Percentiles rank a stretch among this genome's conserved stretches.
Conservation (phyloP, 495 filamentous ascomycete genomes). For the Tuber microsphaerosporum region DNA sequence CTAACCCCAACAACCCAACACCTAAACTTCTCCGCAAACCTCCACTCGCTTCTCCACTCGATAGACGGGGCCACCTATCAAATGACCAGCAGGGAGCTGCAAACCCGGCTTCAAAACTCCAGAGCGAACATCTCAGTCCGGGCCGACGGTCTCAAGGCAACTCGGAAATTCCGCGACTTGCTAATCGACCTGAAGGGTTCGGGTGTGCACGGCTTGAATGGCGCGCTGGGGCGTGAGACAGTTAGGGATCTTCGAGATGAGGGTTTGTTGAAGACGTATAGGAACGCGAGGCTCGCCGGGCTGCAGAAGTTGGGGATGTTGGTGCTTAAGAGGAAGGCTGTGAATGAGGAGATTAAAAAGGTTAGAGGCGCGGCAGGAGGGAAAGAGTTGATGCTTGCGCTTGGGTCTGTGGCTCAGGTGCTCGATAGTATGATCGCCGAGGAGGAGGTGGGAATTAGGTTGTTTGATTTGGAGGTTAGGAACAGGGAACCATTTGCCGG, state of each 20-base stretch:
- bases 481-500: not conserved
- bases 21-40: not conserved
- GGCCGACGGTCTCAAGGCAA: not conserved
- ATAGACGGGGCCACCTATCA: not conserved
- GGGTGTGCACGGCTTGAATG: not conserved
- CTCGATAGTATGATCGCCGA: not conserved
- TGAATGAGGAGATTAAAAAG: conserved; percentile 19
- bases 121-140: not conserved
- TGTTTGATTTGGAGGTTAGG: not conserved
- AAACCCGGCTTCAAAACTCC: not conserved
- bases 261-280: not conserved
- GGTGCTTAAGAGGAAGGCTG: conserved; percentile 26
- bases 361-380: not conserved
- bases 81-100: not conserved
- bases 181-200: not conserved
- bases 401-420: not conserved
- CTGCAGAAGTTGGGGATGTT: conserved; percentile 61
- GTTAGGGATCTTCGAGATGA: not conserved
- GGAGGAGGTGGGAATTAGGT: not conserved
- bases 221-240: not conserved
- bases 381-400: not conserved
- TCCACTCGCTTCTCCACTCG: not conserved
- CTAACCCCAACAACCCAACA: not conserved
- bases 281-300: conserved; percentile 40
- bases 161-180: not conserved